Evolutionary conservation across 257 asterid species (phyloP).

Genomic region (Penstemon eatonii): DNA sequence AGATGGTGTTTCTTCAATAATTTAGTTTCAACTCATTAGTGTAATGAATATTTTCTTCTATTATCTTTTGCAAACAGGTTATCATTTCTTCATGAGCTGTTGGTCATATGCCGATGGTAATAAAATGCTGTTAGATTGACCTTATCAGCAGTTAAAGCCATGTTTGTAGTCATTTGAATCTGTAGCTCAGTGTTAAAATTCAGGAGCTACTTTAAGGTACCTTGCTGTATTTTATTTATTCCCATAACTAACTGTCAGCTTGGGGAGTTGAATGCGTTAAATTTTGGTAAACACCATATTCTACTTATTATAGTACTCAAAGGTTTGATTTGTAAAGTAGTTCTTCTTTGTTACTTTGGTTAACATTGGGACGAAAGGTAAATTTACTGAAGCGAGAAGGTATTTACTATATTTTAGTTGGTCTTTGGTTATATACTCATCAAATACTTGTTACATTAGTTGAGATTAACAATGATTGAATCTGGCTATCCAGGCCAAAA

Average conservation of each 20-base stretch:
- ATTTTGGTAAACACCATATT: background rate
- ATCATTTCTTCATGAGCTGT: constrained; percentile 9
- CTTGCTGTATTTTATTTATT: constrained; percentile 17
- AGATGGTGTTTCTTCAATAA: constrained; percentile 3
- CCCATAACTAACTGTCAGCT: constrained; percentile 3
- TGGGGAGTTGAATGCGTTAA: constrained; percentile 5
- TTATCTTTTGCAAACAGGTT: constrained; percentile 24
- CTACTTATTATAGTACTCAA: background rate
- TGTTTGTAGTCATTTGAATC: constrained; percentile 4
- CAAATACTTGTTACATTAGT: background rate
- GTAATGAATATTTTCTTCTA: background rate
- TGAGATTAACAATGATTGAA: constrained; percentile 26
- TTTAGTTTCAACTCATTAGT: background rate
- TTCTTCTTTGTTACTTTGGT: constrained; percentile 8
- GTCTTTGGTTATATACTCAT: background rate
- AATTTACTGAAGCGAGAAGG: background rate
- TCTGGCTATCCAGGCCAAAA: constrained; percentile 25
- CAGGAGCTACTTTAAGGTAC: constrained; percentile 29
- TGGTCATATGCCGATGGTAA: background rate
- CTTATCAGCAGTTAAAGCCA: constrained; percentile 16
- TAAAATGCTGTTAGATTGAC: constrained; percentile 9
- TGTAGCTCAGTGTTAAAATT: constrained; percentile 18
- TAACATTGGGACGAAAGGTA: constrained; percentile 2
- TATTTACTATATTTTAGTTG: background rate
- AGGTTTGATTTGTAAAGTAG: background rate